Evolutionary conservation across 2,329 filamentous ascomycete genomes (phyloP).

Genomic region (Colletotrichum simmondsii): DNA sequence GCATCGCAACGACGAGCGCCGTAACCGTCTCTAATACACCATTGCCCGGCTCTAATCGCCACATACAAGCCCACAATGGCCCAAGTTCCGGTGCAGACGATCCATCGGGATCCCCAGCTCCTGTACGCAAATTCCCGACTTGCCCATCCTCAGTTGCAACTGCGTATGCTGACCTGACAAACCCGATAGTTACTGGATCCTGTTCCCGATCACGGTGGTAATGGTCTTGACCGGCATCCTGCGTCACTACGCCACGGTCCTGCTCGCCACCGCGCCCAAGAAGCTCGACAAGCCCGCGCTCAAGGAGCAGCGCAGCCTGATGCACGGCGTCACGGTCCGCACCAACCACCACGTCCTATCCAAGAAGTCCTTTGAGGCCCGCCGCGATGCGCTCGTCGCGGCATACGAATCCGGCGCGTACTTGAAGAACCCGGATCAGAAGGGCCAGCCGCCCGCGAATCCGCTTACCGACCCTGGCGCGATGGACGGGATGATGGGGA

Average conservation of each 20-base stretch:
- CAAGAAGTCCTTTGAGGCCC: constrained; percentile 78
- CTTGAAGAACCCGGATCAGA: constrained; percentile 87
- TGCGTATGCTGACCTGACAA: neutral
- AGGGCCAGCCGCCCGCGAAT: constrained; percentile 89
- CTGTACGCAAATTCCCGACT: constrained; percentile 73
- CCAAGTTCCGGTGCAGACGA: constrained; percentile 88
- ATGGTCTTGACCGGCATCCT: constrained; percentile 98
- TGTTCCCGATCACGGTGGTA: constrained; percentile 95
- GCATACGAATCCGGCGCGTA: constrained; percentile 89
- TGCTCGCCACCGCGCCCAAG: constrained; percentile 88
- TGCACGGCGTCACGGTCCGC: constrained; percentile 87
- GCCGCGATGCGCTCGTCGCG: constrained; percentile 83
- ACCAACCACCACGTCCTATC: constrained; percentile 85
- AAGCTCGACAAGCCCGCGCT: constrained; percentile 79
- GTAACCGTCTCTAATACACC: neutral
- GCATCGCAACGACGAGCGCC: constrained; percentile 12
- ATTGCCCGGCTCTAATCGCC: constrained; percentile 1
- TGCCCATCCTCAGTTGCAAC: constrained; percentile 32
- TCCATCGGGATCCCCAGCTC: constrained; percentile 97
- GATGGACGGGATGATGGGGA: constrained; percentile 99
- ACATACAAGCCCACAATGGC: constrained; percentile 70
- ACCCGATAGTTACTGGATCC: constrained; percentile 93
- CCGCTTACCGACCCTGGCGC: constrained; percentile 94
- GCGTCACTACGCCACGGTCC: constrained; percentile 94
- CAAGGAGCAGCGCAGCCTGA: constrained; percentile 86